A percentile compares a stretch with the other conserved stretches of the same genome.
phyloP scores from a whole-genome alignment of 2,329 filamentous ascomycete genomes.

The Simplicillium aogashimaense region DNA sequence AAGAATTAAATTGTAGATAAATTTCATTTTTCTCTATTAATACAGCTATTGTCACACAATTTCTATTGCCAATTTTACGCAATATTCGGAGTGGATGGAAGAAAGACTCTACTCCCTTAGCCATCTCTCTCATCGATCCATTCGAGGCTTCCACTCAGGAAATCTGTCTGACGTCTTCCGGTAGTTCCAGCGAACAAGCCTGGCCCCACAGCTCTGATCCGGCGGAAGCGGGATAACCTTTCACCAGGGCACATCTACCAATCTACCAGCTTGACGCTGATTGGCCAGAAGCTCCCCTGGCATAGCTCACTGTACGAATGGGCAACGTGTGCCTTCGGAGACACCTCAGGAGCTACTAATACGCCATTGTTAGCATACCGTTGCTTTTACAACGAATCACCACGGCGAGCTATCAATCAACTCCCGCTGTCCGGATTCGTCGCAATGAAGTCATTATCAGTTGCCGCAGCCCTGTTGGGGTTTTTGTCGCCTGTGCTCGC shows the following conservation, averaged over 20 bases:
- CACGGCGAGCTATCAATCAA: neutral
- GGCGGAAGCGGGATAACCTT: neutral
- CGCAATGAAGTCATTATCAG: constrained; percentile 32
- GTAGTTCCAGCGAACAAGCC: too few relatives aligned
- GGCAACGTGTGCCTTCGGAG: neutral
- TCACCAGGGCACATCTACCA: neutral
- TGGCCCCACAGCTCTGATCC: neutral
- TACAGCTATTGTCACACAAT: too few relatives aligned
- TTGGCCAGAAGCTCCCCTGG: neutral
- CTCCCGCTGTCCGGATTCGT: constrained; percentile 5
- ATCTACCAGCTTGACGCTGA: neutral
- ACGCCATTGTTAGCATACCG: too few relatives aligned
- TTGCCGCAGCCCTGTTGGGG: constrained; percentile 49
- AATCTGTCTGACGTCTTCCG: too few relatives aligned
- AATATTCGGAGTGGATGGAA: too few relatives aligned
- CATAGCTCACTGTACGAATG: neutral
- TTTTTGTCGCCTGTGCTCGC: constrained; percentile 40
- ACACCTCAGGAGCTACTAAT: neutral
- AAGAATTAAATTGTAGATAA: too few relatives aligned
- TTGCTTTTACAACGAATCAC: too few relatives aligned
- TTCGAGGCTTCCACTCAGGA: too few relatives aligned
- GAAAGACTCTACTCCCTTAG: too few relatives aligned
- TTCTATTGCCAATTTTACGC: too few relatives aligned
- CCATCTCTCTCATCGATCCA: too few relatives aligned
- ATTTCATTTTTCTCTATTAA: too few relatives aligned